Conservation (phyloP, 2,329 filamentous ascomycete genomes). For the Colletotrichum lini region DNA sequence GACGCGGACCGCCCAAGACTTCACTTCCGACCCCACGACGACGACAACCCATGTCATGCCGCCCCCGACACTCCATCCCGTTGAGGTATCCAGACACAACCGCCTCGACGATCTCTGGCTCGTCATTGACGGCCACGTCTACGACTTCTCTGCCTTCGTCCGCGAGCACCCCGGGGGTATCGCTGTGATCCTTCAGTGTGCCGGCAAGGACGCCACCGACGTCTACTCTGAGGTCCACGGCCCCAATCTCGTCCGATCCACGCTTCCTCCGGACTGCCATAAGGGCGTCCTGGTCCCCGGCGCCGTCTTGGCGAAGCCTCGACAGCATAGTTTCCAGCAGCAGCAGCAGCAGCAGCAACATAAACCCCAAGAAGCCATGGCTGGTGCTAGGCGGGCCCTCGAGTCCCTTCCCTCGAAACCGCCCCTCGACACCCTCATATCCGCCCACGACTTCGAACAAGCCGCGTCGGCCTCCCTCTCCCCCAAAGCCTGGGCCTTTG, state of each 20-base stretch:
- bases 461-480: constrained; percentile 69
- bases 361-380: background rate
- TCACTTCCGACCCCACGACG: background rate
- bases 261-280: constrained; percentile 60
- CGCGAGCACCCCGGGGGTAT: constrained; percentile 54
- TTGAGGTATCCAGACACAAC: constrained; percentile 63
- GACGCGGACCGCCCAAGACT: background rate
- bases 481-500: constrained; percentile 79
- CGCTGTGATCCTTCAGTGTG: constrained; percentile 63
- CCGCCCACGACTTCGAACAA: constrained; percentile 71
- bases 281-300: constrained; percentile 59
- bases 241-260: constrained; percentile 55
- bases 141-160: constrained; percentile 77
- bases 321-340: constrained; percentile 5
- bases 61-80: constrained; percentile 52
- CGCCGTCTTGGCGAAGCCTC: constrained; percentile 21
- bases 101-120: constrained; percentile 72
- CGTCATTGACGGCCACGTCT: constrained; percentile 75
- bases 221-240: constrained; percentile 68
- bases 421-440: constrained; percentile 69
- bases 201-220: constrained; percentile 67
- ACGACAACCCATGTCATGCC: constrained; percentile 15
- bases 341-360: constrained; percentile 47
- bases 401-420: constrained; percentile 52
- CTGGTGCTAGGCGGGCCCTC: constrained; percentile 20